Evolutionary conservation across 345 rosid species (phyloP), one percentile per base, ranked within the genome.

Genomic region (Camelina laxa): DNA sequence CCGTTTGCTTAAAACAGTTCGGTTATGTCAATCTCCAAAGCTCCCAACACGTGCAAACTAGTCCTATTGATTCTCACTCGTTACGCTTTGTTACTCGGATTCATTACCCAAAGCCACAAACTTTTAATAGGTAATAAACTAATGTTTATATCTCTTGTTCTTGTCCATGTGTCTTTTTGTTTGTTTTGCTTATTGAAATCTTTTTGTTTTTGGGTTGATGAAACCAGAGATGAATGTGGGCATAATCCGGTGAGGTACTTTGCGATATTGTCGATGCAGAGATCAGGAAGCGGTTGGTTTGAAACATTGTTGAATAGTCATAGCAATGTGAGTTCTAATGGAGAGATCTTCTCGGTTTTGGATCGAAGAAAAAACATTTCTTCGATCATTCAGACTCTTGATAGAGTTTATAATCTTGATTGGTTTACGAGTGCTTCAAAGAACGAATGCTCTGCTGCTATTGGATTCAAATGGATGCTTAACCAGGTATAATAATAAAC

Each of bases 381-480:
- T 12, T 76, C 91, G 0, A 90, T 95, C 65, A 36, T 85, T 58
- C 69, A 77, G 38, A 88, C 90, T 50, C 85, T 95, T 3, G 97
- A 95, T 62, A 87, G 69, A 75, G 91, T 95, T 76, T 95, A 90
- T 80, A 95, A 92, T 80, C 85, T 95, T 60, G 99, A 95, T 60
- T 87, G 89, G 97, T 76, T 89, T 47, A 84, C 81, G 4, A 95
- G 99, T 73, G 96, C 99, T 76, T 88, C 97, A 9, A 95, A 90
- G 89, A 95, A 95, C 48, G 94, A 90, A 63, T 95, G 99, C 78
- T 90, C 99, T 33, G 97, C 93, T 5, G 97, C 99, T 0, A 82
- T 89, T 80, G 99, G 99, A 80, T 92, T 92, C 86, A 95, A 95
- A 85, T 95, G 99, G 99, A 92, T 95, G 97, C 90, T 95, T 70